Evolutionary conservation across 73 alveolate species (phyloP).

Genomic region (Urostyla sp.): DNA sequence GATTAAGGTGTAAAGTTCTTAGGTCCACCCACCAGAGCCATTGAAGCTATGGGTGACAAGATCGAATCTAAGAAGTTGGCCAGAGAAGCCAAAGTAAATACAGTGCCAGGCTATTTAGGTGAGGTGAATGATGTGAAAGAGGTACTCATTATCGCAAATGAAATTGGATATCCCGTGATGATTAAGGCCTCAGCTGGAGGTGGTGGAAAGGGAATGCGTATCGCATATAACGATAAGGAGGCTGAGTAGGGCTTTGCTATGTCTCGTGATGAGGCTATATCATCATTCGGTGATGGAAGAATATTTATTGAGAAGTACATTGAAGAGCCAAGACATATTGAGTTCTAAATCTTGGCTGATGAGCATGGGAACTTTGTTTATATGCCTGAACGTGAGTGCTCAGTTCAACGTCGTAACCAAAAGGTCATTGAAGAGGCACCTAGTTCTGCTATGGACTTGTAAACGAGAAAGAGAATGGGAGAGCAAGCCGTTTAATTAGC

Average conservation of each 20-base stretch:
- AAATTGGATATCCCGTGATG: constrained; percentile 93
- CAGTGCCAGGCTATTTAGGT: constrained; percentile 75
- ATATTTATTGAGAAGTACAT: constrained; percentile 92
- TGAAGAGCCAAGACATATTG: constrained; percentile 95
- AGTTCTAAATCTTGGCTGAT: constrained; percentile 65
- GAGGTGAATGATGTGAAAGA: constrained; percentile 63
- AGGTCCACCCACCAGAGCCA: constrained; percentile 77
- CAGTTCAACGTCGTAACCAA: constrained; percentile 83
- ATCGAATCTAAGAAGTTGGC: constrained; percentile 85
- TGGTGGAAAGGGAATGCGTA: constrained; percentile 96
- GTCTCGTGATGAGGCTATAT: constrained; percentile 84
- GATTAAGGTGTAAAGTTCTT: constrained; percentile 72
- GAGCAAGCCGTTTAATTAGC: constrained; percentile 77
- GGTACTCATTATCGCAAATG: constrained; percentile 71
- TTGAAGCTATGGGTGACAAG: constrained; percentile 77
- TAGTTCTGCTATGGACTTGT: constrained; percentile 66
- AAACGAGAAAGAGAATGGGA: constrained; percentile 79
- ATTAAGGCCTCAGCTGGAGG: constrained; percentile 95
- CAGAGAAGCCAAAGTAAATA: constrained; percentile 74
- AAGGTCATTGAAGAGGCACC: constrained; percentile 88
- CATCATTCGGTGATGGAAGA: constrained; percentile 89
- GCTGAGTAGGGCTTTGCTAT: constrained; percentile 78
- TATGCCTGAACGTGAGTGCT: constrained; percentile 81
- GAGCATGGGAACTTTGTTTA: constrained; percentile 81
- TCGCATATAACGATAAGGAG: constrained; percentile 81